Evolutionary conservation across 176 grass and related monocot species (phyloP), one percentile per base, ranked within the genome.

Genomic region (Aechmea fasciata): DNA sequence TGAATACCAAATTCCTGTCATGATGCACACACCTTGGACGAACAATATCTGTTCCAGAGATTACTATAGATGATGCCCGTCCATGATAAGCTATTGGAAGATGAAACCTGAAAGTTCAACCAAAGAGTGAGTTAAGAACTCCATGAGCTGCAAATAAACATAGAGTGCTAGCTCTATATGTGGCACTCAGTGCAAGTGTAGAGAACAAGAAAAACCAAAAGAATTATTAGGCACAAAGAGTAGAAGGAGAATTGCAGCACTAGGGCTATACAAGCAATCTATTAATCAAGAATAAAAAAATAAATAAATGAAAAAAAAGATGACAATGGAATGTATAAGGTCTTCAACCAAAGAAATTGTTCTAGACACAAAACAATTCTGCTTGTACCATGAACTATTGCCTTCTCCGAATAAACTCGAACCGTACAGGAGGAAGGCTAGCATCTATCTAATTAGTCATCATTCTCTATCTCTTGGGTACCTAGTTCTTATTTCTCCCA

Each of bases 21-120:
- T 75, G 33, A 59, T 66, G 78, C 63, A 11, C 49, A 10, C 74
- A 99, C 94, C 82, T 99, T n/a, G 94, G 94, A 61, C 94, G 79
- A 81, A 90, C 71, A 63, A 99, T 82, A 82, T 92, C 82, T 2
- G 87, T 93, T 70, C 94, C 94, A 83, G 94, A 93, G 51, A 93
- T 71, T 51, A 99, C 85, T 69, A 99, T 51, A 80, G 94, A 99
- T 50, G 94, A 99, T 63, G 89, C 86, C 18, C 94, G 75, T 9
- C 94, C 94, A 71, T 99, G 87, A 69, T 99, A 99, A 74, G 68
- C 94, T 81, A 99, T 47, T 69, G 94, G 94, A 79, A 99, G 66
- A 51, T 93, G 77, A 84, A 87, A 99, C 94, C 89, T 99, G 87
- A 69, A 88, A 66, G 54, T 77, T 24, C 19, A 74, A 77, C 11